phyloP scores from a whole-genome alignment of 495 filamentous ascomycete species.

The Annulohypoxylon stygium region DNA sequence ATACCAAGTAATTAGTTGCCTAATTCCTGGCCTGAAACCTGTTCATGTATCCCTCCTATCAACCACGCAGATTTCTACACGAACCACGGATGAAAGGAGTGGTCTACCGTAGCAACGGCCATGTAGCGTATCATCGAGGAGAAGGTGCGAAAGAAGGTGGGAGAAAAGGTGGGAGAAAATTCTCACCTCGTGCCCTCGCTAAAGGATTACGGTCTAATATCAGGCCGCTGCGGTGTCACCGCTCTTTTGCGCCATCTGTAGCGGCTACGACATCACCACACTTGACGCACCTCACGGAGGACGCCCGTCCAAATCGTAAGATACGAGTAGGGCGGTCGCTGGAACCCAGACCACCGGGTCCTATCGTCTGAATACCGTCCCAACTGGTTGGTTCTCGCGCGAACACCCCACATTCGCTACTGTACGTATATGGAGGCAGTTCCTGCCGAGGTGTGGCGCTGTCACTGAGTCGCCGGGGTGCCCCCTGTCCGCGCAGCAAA shows the following conservation, averaged over 20 bases:
- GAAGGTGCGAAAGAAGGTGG: not conserved
- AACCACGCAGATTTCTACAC: not conserved
- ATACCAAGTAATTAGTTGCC: constrained; percentile 6
- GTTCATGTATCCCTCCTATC: constrained; percentile 32
- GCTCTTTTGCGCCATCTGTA: constrained; percentile 40
- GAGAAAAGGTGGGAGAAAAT: not conserved
- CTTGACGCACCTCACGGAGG: not conserved
- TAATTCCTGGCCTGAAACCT: not conserved
- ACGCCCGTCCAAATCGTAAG: constrained; percentile 22
- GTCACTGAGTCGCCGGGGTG: constrained; percentile 12
- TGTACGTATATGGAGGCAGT: not conserved
- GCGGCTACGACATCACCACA: not conserved
- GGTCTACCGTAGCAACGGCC: not conserved
- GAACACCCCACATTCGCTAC: constrained; percentile 20
- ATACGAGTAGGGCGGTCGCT: constrained; percentile 5
- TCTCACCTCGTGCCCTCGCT: not conserved
- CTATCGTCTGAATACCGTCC: not conserved
- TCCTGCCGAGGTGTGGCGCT: constrained; percentile 4
- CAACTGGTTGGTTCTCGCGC: constrained; percentile 27
- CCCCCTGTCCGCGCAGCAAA: constrained; percentile 9
- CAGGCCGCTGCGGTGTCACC: constrained; percentile 38
- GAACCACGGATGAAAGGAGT: not conserved
- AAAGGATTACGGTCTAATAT: constrained; percentile 3
- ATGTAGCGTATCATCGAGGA: constrained; percentile 6
- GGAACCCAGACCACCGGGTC: constrained; percentile 38